Percentiles rank a stretch among this genome's conserved stretches.
Evolutionary conservation across 441 rosid genomes (phyloP).

Genomic region (Populus hybrid): DNA sequence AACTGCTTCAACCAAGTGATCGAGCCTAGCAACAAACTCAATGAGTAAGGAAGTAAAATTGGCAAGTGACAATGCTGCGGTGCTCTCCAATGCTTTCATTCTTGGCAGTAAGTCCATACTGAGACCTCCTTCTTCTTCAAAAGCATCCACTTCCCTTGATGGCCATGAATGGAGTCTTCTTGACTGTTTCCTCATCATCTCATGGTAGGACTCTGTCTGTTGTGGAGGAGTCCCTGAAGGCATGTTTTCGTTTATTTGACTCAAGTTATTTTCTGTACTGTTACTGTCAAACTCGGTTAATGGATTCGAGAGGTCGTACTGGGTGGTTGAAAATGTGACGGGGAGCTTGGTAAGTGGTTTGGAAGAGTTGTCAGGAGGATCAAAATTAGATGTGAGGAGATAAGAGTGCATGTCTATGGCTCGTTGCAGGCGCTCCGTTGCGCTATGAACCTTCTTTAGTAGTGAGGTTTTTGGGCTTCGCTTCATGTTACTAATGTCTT

Average conservation of each 20-base stretch:
- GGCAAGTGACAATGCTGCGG: slow-evolving; percentile 52
- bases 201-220: slow-evolving; percentile 45
- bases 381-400: slow-evolving; percentile 35
- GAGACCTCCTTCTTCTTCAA: slow-evolving; percentile 44
- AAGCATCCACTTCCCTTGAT: slow-evolving; percentile 47
- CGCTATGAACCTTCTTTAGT: slow-evolving; percentile 46
- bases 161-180: slow-evolving; percentile 63
- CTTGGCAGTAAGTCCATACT: slow-evolving; percentile 29
- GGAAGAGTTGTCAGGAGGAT: slow-evolving; percentile 29
- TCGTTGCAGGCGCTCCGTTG: slow-evolving; percentile 47
- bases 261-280: slow-evolving; percentile 16
- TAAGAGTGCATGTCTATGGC: slow-evolving; percentile 50
- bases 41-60: slow-evolving; percentile 60
- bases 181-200: slow-evolving; percentile 56
- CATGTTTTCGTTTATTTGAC: slow-evolving; percentile 6
- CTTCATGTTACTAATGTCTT: slow-evolving; percentile 48
- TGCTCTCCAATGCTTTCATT: slow-evolving; percentile 58
- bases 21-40: slow-evolving; percentile 64
- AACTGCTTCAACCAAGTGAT: slow-evolving; percentile 64
- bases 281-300: slow-evolving; percentile 18
- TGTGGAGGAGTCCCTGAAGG: slow-evolving; percentile 16
- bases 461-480: slow-evolving; percentile 31
- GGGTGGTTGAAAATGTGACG: slow-evolving; percentile 17
- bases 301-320: slow-evolving; percentile 14
- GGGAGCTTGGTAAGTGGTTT: slow-evolving; percentile 31